These are phyloP conservation scores for Trebouxia sp. DNA, from an alignment of 139 green algal species.

Conservation along the genomic window DNA sequence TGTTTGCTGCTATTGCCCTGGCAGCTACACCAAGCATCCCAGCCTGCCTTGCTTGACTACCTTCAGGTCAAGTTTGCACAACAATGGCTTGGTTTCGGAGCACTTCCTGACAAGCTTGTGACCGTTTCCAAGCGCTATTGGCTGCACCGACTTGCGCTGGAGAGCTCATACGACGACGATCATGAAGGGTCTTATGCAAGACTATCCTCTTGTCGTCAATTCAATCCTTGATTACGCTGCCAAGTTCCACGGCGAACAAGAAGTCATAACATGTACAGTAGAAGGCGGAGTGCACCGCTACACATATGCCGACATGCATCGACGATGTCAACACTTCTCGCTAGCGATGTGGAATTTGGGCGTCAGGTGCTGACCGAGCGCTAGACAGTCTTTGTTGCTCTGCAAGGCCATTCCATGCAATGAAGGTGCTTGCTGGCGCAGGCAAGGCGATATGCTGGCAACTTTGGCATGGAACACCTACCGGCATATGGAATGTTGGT, in stretches of 20 bases:
- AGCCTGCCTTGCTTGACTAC: too few species aligned
- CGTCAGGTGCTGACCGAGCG: too few species aligned
- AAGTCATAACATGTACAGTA: constrained; percentile 37
- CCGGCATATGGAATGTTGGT: constrained; percentile 73
- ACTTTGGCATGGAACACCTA: constrained; percentile 81
- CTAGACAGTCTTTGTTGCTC: too few species aligned
- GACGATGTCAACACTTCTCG: constrained; percentile 48
- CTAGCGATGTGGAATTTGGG: constrained; percentile 63
- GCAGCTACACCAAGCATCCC: too few species aligned
- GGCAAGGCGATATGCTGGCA: constrained; percentile 58
- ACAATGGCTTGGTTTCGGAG: constrained; percentile 20
- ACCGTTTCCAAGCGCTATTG: neutral
- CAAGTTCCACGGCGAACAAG: neutral
- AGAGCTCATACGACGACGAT: neutral
- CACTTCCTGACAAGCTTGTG: too few species aligned
- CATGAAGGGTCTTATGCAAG: constrained; percentile 34
- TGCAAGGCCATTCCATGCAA: too few species aligned
- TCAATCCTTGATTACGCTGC: constrained; percentile 63
- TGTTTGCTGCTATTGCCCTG: neutral
- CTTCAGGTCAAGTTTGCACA: too few species aligned
- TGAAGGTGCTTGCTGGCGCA: too few species aligned
- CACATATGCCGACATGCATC: constrained; percentile 61
- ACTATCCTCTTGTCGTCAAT: constrained; percentile 37
- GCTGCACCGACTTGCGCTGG: neutral
- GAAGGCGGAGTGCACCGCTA: constrained; percentile 40